phyloP scores from a whole-genome alignment of 345 rosid species.

The Angophora floribunda region DNA sequence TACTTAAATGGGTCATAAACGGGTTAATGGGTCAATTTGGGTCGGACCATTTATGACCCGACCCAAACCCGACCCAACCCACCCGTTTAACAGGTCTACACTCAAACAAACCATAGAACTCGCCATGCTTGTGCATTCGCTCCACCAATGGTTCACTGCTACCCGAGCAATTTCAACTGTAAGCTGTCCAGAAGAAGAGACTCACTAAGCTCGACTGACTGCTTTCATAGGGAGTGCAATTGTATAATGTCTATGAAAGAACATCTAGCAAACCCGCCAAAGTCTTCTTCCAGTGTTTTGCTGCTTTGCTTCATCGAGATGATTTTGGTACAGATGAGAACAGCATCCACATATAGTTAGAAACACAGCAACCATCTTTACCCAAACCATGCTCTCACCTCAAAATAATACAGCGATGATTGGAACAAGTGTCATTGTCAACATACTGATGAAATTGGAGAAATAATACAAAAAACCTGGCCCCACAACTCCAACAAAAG shows the following conservation, averaged over 20 bases:
- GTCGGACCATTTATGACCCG: no score
- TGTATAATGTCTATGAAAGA: not conserved
- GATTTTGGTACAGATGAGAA: conserved; percentile 25
- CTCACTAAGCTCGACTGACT: not conserved
- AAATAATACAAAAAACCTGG: conserved; percentile 20
- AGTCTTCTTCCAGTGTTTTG: not conserved
- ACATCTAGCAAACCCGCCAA: not conserved
- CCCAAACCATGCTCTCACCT: conserved; percentile 8
- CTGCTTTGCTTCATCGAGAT: conserved; percentile 14
- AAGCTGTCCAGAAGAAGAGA: not conserved
- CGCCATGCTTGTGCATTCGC: not conserved
- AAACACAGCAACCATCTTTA: conserved; percentile 15
- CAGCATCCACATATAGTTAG: conserved; percentile 23
- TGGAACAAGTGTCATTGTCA: conserved; percentile 14
- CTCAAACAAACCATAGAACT: not conserved
- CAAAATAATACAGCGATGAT: conserved; percentile 14
- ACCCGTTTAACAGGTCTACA: no score
- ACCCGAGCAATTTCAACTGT: not conserved
- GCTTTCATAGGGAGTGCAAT: not conserved
- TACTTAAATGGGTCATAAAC: no score
- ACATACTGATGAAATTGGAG: conserved; percentile 20
- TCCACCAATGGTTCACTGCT: not conserved
- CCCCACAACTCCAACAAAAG: conserved; percentile 13
- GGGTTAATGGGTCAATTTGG: no score
- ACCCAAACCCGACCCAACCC: no score